Evolutionary conservation across 805 yeast genomes (phyloP), one percentile per base, ranked within the genome.

Genomic region (Komagataella pseudopastoris): DNA sequence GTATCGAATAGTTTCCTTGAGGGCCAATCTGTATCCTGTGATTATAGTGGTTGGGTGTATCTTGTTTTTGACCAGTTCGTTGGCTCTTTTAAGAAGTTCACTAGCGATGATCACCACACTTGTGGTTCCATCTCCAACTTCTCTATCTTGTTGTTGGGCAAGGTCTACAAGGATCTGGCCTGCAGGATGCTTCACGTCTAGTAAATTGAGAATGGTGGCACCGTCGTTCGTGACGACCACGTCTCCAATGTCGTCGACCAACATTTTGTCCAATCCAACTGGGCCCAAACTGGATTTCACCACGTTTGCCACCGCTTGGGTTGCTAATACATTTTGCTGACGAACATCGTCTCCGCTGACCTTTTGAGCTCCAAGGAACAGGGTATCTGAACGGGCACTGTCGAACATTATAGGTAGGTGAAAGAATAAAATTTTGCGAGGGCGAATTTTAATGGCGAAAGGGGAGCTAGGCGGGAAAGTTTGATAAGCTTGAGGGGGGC

Each of bases 141-240:
- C 99, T 61, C 96, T 80, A 67, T 93, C 99, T 72, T 93, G 99
- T 68, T 93, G 98, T 67, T 93, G 96, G 2, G 99, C 99, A 63
- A 93, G 76, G 63, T 93, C 98, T 49, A 93, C 99, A 53, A 93
- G 73, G 60, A 93, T 93, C 71, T 89, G 91, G 16, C 98, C 99
- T 1, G 99, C 99, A 43, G 99, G 99, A 67, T 93, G 99, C 69
- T 93, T 96, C 50, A 93, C 98, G 64, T 93, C 99, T 57, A 93
- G 73, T 51, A 95, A 70, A 7, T 88, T 77, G 56, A 93, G 73
- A 60, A 93, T 93, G 4, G 99, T 93, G 54, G 99, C 99, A 58
- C 99, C 99, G 68, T 93, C 99, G 69, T 93, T 93, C 48, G 99
- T 93, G 50, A 93, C 97, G 5, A 96, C 90, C 48, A 93, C 97